Base-by-base conservation (phyloP, 2,329 filamentous ascomycete species). In the Achaetomium macrosporum region DNA sequence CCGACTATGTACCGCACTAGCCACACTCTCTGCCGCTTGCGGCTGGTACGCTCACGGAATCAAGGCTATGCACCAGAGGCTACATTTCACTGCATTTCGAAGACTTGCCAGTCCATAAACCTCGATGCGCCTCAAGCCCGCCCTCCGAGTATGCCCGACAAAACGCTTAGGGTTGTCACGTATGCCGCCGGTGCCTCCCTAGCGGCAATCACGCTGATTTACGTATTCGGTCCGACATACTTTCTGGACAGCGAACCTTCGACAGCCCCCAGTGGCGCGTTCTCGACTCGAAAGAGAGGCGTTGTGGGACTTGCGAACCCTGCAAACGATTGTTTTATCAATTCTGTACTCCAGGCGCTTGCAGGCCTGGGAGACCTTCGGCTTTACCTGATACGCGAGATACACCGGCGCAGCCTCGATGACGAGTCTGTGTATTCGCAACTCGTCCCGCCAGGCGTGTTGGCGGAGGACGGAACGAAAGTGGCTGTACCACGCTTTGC, bases 141-240 rank as follows among this genome's bases (percentile, higher is more conserved):
- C 25, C 25, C 25, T 7, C 25, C 35, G 39, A 47, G 40, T 25
- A 92, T 93, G 88, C 88, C 87, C 64, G 88, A 93, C 67, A 90
- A 87, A 74, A 84, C 84, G 51, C 78, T 89, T 54, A 90, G 86
- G 8, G 86, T 93, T 63, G 89, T 90, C 63, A 90, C 89, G 42
- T 99, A 99, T 72, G 93, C 93, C 65, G 93, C 92, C 55, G 92
- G 92, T 63, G 93, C 92, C 56, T 96, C 91, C 50, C 85, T 99
- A 58, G 93, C 93, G 51, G 93, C 93, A 57, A 88, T 95, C 58
- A 92, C 93, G 31, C 82, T 97, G 53, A 88, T 97, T 68, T 99
- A 97, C 71, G 92, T 97, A 63, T 97, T 99, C 71, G 90, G 87
- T 9, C 93, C 93, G n/a, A 97, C 91, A 48, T 97, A 92, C 71